Evolutionary conservation across 352 stramenopile genomes (phyloP), one percentile per base, ranked within the genome.

Genomic region (Phytophthora fragariaefolia): DNA sequence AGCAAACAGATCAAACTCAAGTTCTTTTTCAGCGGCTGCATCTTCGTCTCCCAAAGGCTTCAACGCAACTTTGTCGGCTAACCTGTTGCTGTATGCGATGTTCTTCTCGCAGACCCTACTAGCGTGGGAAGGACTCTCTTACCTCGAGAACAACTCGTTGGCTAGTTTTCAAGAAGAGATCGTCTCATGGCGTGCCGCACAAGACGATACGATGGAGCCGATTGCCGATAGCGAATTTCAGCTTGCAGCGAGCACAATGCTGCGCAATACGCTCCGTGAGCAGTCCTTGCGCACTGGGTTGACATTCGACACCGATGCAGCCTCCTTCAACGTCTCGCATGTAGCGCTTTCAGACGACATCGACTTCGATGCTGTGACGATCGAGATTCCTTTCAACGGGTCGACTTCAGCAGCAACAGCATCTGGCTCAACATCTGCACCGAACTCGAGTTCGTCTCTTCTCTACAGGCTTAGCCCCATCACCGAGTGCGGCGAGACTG

Each of bases 321-420:
- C 52, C 9, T 63, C 64, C 34, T 70, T 80, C 26, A 80, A 74
- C 42, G 63, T 67, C 4, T 79, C 64, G 10, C 75, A 53, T 28
- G 52, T 74, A 6, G 47, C 43, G 18, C 36, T 83, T n/a, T 77
- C 73, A 7, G 28, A 27, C 5, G 60, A 77, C 51, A 65, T 82
- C 28, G 50, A 59, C 7, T 83, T 80, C 45, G 76, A 83, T 18
- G 67, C 62, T 17, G 71, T 82, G 48, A 82, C 73, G 26, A 70
- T 83, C 38, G 73, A 81, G 42, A 77, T 83, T 28, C 66, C 76
- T 6, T 76, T 75, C 40, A 73, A 58, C 17, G 18, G 20, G 28
- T 74, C 57, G 18, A 63, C 20, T 24, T 36, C 30, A 30, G 26
- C 27, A 34, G 40, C 20, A 30, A 17, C 32, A 15, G n/a, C 49